phyloP scores from a whole-genome alignment of 1,284 basidiomycete genomes.

The Salmacisia buchloeana region DNA sequence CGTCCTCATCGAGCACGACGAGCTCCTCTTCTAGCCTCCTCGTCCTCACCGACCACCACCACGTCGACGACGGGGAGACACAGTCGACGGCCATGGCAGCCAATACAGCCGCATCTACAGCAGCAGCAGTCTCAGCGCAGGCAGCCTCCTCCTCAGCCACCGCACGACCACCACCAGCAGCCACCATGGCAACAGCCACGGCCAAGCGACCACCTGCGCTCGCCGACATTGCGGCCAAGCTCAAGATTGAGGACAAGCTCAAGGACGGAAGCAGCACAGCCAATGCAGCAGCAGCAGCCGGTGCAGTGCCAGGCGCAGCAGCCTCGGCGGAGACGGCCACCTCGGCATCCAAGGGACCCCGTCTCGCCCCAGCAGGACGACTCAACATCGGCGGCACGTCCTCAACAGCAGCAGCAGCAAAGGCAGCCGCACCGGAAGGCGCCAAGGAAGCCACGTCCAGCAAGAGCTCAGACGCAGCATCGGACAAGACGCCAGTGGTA shows the following conservation, averaged over 20 bases:
- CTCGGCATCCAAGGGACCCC: neutral
- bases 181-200: neutral
- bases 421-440: neutral
- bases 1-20: too few species aligned
- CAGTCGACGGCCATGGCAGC: too few species aligned
- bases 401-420: neutral
- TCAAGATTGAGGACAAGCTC: conserved; percentile 8
- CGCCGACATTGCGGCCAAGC: conserved; percentile 5
- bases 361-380: neutral
- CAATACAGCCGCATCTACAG: too few species aligned
- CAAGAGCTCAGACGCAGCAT: neutral
- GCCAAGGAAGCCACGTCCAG: neutral
- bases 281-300: neutral
- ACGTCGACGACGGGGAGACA: too few species aligned
- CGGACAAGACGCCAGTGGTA: neutral
- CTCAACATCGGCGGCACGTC: conserved; percentile 1
- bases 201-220: conserved; percentile 6
- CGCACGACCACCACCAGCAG: neutral
- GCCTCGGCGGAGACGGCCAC: neutral
- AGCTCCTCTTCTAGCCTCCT: too few species aligned
- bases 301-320: neutral
- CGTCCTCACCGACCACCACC: too few species aligned
- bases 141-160: neutral
- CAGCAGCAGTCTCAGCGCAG: neutral
- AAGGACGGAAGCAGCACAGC: neutral